Evolutionary conservation across 805 yeast genomes (phyloP).

Genomic region (Priceomyces castillae): DNA sequence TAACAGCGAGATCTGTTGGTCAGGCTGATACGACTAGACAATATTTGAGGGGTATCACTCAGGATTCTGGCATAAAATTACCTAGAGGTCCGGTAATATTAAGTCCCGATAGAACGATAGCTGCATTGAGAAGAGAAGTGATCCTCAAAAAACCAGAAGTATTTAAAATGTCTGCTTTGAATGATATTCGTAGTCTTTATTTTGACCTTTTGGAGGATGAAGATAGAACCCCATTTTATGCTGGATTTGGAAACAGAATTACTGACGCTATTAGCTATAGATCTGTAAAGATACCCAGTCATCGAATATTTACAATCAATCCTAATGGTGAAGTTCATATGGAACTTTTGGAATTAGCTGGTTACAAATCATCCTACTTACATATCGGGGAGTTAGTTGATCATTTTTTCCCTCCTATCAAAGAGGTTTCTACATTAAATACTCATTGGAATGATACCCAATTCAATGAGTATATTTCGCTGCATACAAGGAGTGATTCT

Average conservation of each 20-base stretch:
- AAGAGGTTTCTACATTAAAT: conserved; percentile 28
- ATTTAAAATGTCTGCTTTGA: conserved; percentile 96
- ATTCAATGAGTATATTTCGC: conserved; percentile 30
- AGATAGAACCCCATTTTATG: conserved; percentile 81
- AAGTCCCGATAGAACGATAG: conserved; percentile 95
- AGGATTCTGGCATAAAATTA: conserved; percentile 62
- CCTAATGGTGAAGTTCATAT: conserved; percentile 96
- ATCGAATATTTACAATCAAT: conserved; percentile 91
- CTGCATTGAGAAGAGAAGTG: conserved; percentile 89
- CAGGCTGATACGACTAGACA: conserved; percentile 90
- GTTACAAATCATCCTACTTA: conserved; percentile 83
- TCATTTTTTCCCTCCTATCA: conserved; percentile 89
- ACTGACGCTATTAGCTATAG: conserved; percentile 95
- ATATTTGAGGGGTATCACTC: conserved; percentile 74
- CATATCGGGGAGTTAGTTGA: conserved; percentile 92
- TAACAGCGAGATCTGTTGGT: conserved; percentile 94
- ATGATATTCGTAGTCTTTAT: conserved; percentile 77
- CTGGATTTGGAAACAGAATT: conserved; percentile 95
- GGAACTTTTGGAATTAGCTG: conserved; percentile 93
- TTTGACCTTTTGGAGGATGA: conserved; percentile 32
- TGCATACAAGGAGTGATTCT: conserved; percentile 6
- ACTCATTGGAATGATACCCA: conserved; percentile 36
- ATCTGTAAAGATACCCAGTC: conserved; percentile 90
- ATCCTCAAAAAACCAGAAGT: conserved; percentile 94
- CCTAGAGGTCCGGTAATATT: conserved; percentile 93